Percentiles rank a stretch among this genome's conserved stretches.
Evolutionary conservation across 2,329 filamentous ascomycete genomes (phyloP).

Genomic region (Xylaria sp.): DNA sequence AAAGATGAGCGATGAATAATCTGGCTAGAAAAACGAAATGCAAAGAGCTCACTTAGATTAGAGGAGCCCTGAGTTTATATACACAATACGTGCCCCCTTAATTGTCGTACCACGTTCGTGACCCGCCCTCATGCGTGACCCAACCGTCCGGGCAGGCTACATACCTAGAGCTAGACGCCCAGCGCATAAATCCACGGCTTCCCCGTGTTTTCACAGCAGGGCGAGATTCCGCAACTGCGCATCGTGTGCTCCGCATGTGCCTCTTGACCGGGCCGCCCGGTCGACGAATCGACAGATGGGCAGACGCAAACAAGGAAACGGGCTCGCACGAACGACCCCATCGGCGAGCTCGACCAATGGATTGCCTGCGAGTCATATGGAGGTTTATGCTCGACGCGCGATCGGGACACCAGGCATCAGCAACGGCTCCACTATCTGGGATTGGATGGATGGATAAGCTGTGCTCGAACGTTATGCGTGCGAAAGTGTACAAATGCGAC

Average conservation of each 20-base stretch:
- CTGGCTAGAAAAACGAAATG: neutral
- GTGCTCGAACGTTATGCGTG: neutral
- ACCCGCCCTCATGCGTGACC: neutral
- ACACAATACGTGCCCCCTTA: no score
- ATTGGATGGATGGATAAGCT: neutral
- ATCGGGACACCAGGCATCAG: slow-evolving; percentile 8
- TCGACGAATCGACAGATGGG: neutral
- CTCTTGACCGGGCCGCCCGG: no score
- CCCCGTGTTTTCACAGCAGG: no score
- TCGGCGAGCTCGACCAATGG: neutral
- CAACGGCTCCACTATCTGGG: slow-evolving; percentile 1
- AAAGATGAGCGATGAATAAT: neutral
- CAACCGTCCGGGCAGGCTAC: no score
- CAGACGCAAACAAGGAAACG: neutral
- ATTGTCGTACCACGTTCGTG: neutral
- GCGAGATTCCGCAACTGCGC: no score
- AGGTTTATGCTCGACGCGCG: slow-evolving; percentile 2
- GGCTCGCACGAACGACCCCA: neutral
- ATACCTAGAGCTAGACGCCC: no score
- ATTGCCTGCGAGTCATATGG: slow-evolving; percentile 3
- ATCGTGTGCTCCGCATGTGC: no score
- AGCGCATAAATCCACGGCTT: neutral
- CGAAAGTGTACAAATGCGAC: neutral
- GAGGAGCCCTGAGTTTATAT: no score
- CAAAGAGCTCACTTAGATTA: no score